Evolutionary conservation across 352 stramenopile species (phyloP).

Genomic region (Phytopythium oedochilum): DNA sequence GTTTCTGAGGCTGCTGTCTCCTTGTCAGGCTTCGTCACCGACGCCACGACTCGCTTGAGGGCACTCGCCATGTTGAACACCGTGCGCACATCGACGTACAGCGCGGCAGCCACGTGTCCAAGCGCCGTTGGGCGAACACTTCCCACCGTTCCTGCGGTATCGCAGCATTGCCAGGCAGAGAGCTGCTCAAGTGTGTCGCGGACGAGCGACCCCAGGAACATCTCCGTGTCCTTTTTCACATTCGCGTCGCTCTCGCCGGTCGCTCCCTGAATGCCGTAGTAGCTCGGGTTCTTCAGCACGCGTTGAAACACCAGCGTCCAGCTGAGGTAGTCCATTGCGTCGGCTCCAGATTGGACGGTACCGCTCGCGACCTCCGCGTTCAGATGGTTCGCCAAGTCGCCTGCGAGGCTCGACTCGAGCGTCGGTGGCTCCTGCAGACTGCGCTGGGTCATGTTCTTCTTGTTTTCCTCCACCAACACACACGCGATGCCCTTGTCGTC

Average conservation of each 20-base stretch:
- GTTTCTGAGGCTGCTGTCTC: background rate
- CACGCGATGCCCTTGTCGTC: conserved; percentile 94
- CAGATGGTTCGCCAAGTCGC: conserved; percentile 88
- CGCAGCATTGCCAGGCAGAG: conserved; percentile 83
- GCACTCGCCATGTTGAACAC: conserved; percentile 62
- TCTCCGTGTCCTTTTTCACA: conserved; percentile 24
- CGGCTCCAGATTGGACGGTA: conserved; percentile 78
- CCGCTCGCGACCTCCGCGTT: conserved; percentile 96
- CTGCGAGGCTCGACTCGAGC: conserved; percentile 94
- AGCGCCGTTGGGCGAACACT: conserved; percentile 76
- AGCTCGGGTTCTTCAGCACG: conserved; percentile 95
- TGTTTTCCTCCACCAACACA: conserved; percentile 96
- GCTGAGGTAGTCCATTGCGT: conserved; percentile 94
- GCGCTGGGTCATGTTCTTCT: conserved; percentile 99
- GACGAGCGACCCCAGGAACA: conserved; percentile 86
- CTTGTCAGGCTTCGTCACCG: conserved; percentile 10
- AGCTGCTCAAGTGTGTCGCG: conserved; percentile 76
- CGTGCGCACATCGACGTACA: conserved; percentile 95
- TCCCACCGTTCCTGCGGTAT: conserved; percentile 1
- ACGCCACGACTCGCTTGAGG: conserved; percentile 14
- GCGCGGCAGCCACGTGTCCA: conserved; percentile 92
- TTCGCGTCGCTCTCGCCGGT: conserved; percentile 14
- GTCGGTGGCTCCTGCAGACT: conserved; percentile 98
- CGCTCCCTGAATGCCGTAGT: conserved; percentile 83
- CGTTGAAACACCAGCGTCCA: conserved; percentile 98